Evolutionary conservation across 345 rosid genomes (phyloP).

Genomic region (Eucalyptus urophylla): DNA sequence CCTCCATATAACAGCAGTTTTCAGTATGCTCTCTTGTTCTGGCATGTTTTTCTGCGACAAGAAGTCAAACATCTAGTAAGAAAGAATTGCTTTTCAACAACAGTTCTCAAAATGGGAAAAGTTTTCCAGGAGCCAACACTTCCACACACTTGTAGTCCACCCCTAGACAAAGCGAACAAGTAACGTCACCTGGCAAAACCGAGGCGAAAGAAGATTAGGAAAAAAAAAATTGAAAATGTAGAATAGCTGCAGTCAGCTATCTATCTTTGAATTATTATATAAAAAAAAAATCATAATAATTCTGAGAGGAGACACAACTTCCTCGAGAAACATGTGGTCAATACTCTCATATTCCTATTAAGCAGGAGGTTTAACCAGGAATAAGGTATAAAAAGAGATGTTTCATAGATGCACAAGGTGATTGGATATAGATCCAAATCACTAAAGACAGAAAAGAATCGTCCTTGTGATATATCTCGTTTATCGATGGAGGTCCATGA

Average conservation of each 20-base stretch:
- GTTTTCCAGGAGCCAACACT: not conserved
- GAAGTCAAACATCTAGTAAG: not conserved
- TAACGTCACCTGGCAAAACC: not conserved
- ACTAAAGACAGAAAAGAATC: not conserved
- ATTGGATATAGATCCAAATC: not conserved
- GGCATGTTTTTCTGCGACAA: constrained; percentile 24
- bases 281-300: not conserved
- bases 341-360: not conserved
- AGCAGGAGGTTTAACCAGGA: not conserved
- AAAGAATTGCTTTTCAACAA: not conserved
- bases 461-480: not conserved
- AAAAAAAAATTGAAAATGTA: not conserved
- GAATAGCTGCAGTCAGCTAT: not conserved
- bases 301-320: not conserved
- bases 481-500: not conserved
- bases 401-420: not conserved
- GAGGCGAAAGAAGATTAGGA: not conserved
- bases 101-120: not conserved
- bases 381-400: not conserved
- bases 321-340: not conserved
- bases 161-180: not conserved
- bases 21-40: constrained; percentile 11
- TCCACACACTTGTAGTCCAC: not conserved
- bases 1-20: constrained; percentile 55
- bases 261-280: not conserved